Percentiles rank a stretch among this genome's conserved stretches.
Evolutionary conservation across 2,329 filamentous ascomycete species (phyloP).

Genomic region (Trichoderma atrobrunneum): DNA sequence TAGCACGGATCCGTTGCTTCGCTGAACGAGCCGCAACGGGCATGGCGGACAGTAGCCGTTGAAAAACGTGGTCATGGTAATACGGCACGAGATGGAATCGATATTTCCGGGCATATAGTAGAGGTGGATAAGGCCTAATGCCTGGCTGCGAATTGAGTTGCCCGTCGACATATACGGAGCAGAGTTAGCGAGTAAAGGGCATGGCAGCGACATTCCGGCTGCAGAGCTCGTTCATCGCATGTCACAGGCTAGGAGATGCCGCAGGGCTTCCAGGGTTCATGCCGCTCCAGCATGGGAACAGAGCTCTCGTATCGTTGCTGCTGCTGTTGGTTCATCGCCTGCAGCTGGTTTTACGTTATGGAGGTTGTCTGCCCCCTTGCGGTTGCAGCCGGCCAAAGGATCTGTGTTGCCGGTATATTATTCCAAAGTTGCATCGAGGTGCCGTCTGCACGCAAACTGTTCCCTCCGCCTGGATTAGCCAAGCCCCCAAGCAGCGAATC

Average conservation of each 20-base stretch:
- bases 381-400: background rate
- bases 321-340: background rate
- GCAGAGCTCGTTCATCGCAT: background rate
- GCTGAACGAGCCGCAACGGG: conserved; percentile 3
- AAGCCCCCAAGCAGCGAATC: background rate
- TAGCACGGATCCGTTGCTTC: background rate
- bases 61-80: background rate
- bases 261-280: background rate
- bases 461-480: background rate
- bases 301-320: background rate
- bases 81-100: background rate
- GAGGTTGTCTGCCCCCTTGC: background rate
- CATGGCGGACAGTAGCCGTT: background rate
- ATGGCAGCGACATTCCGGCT: background rate
- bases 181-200: background rate
- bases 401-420: background rate
- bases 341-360: background rate
- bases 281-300: background rate
- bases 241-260: background rate
- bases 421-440: background rate
- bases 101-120: background rate
- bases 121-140: background rate
- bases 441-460: background rate
- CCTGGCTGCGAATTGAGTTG: background rate
- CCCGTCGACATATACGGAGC: background rate